Evolutionary conservation across 1,284 basidiomycete genomes (phyloP).

Genomic region (Wallemia mellicola): DNA sequence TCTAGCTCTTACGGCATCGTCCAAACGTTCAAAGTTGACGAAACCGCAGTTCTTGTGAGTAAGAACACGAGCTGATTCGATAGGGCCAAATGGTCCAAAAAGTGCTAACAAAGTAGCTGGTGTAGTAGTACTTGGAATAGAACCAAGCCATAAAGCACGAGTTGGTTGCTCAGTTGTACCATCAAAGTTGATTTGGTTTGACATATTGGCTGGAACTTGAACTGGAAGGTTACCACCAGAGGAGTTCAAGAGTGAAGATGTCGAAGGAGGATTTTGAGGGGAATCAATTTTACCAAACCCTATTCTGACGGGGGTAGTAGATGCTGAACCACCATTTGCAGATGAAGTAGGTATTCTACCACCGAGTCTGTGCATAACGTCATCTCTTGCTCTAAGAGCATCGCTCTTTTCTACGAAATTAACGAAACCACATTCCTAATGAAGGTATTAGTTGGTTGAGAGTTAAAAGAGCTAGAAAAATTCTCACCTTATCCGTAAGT

Average conservation of each 20-base stretch:
- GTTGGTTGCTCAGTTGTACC: slow-evolving; percentile 37
- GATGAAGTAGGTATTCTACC: slow-evolving; percentile 67
- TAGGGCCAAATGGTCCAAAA: slow-evolving; percentile 86
- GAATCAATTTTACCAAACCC: slow-evolving; percentile 90
- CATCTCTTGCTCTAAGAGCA: slow-evolving; percentile 82
- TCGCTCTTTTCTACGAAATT: slow-evolving; percentile 88
- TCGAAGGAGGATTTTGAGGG: slow-evolving; percentile 62
- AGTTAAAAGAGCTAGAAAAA: neutral
- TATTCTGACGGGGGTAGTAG: slow-evolving; percentile 57
- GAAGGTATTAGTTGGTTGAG: neutral
- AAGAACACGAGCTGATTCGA: slow-evolving; percentile 79
- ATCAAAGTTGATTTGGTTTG: neutral
- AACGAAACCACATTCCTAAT: slow-evolving; percentile 85
- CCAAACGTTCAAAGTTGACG: slow-evolving; percentile 89
- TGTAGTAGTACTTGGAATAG: slow-evolving; percentile 72
- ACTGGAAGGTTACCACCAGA: slow-evolving; percentile 26
- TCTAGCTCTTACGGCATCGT: slow-evolving; percentile 77
- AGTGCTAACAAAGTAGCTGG: slow-evolving; percentile 61
- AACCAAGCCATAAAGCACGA: slow-evolving; percentile 79
- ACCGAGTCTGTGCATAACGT: slow-evolving; percentile 73
- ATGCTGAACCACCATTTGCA: slow-evolving; percentile 23
- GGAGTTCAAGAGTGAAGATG: slow-evolving; percentile 22
- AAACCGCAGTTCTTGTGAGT: slow-evolving; percentile 93
- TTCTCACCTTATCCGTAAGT: slow-evolving; percentile 66
- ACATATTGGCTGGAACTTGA: neutral